Evolutionary conservation across 148 eudicot genomes (phyloP), one percentile per base, ranked within the genome.

Genomic region (Oxyria digyna): DNA sequence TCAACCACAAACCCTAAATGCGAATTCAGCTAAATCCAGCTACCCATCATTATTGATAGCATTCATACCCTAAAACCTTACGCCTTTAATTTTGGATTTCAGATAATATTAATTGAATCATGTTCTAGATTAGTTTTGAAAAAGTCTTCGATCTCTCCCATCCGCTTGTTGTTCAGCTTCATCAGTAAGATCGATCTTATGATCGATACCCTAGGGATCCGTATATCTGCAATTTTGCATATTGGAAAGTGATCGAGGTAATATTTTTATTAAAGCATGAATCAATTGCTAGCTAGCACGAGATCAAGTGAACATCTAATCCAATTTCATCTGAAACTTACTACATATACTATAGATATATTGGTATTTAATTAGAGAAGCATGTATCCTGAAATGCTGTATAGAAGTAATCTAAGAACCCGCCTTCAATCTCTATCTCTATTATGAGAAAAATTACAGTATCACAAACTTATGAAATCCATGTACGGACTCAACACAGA

Each of bases 1-100:
- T 57, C 64, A 57, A 13, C 37, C 64, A 27, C 18, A 29, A 57
- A 57, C 64, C 64, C 64, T 57, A 57, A 57, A 27, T 57, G 37
- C 35, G 13, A 27, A 57, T 29, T 57, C 20, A 57, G 37, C 37
- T 15, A 45, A 45, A 21, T 14, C 31, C 15, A 23, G 14, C 13
- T 23, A 27, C 37, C 37, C 64, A 52, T 10, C 31, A 52, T 52
- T 52, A 52, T 24, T 21, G 4, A 1, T 11, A 31, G 1, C 64
- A 0, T 29, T 15, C 64, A 13, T 57, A 57, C 64, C 64, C 37
- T 57, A 26, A 48, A 20, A 20, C n/a, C n/a, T 35, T 35, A 27
- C 8, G 64, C 37, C 37, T 29, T 23, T 11, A 21, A 26, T 8
- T 26, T 23, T 1, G 62, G 32, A 24, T 55, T 8, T 57, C 64